A percentile compares a stretch with the other conserved stretches of the same genome.
phyloP scores from a whole-genome alignment of 208 protist genomes.

The Herpetomonas samuelpessoai region DNA sequence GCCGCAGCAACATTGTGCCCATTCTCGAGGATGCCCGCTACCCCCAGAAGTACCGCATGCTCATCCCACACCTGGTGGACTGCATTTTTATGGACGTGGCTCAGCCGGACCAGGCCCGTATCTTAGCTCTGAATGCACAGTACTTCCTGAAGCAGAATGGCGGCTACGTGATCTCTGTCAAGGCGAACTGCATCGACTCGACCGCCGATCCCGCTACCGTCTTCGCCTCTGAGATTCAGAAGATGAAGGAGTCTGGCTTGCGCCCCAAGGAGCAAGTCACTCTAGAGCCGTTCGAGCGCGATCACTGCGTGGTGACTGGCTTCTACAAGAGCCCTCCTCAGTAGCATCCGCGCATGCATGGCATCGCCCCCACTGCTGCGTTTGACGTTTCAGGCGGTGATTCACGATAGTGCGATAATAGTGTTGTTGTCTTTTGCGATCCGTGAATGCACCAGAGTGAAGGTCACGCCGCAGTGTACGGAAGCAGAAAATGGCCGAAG shows the following conservation, averaged over 20 bases:
- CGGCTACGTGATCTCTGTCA: constrained; percentile 99
- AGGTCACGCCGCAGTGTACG: no score
- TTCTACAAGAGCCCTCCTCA: constrained; percentile 77
- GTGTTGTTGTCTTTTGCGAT: no score
- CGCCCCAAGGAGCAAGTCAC: constrained; percentile 98
- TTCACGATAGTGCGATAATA: no score
- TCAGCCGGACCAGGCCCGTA: constrained; percentile 99
- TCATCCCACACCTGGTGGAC: constrained; percentile 99
- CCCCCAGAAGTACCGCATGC: constrained; percentile 99
- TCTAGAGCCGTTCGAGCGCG: constrained; percentile 99
- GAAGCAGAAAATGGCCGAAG: no score
- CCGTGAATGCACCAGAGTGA: no score
- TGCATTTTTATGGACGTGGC: constrained; percentile 99
- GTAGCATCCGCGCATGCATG: no score
- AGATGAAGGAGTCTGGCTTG: constrained; percentile 95
- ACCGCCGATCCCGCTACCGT: constrained; percentile 96
- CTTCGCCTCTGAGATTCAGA: constrained; percentile 97
- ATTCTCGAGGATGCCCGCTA: constrained; percentile 99
- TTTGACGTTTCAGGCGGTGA: no score
- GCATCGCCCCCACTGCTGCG: no score
- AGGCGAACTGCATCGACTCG: constrained; percentile 99
- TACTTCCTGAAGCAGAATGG: constrained; percentile 99
- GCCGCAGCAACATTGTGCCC: constrained; percentile 99
- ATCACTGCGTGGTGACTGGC: constrained; percentile 98
- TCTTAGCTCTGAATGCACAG: constrained; percentile 98